These are phyloP conservation scores for Silybum marianum DNA, from an alignment of 129 eudicot genomes.

Conservation along the genomic window DNA sequence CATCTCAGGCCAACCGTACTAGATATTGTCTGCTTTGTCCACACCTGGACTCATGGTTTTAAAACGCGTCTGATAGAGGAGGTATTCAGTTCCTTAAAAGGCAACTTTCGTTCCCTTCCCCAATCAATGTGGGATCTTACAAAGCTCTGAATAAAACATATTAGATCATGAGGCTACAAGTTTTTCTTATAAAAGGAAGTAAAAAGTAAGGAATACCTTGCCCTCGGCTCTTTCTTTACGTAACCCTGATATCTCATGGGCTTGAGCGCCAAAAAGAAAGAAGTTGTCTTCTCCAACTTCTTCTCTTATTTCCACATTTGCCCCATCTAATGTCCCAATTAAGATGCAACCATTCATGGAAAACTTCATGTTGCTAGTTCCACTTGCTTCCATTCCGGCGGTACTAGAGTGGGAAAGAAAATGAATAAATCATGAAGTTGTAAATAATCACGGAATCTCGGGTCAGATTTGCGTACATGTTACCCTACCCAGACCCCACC, in stretches of 20 bases:
- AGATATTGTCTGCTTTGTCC: too few relatives aligned
- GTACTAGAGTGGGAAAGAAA: constrained; percentile 50
- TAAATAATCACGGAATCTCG: neutral
- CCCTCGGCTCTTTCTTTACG: constrained; percentile 88
- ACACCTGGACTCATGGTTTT: too few relatives aligned
- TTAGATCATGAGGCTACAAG: neutral
- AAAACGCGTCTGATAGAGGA: too few relatives aligned
- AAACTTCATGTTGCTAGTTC: constrained; percentile 98
- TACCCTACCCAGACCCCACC: neutral
- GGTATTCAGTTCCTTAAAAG: too few relatives aligned
- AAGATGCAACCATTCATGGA: constrained; percentile 94
- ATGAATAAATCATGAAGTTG: neutral
- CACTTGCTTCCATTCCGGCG: constrained; percentile 99
- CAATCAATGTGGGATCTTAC: too few relatives aligned
- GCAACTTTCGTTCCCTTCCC: too few relatives aligned
- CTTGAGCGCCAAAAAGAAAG: constrained; percentile 86
- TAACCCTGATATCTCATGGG: constrained; percentile 66
- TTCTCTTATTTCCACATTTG: constrained; percentile 90
- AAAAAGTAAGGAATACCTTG: constrained; percentile 50
- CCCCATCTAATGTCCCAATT: constrained; percentile 94
- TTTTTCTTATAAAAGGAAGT: neutral
- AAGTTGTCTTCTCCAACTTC: constrained; percentile 92
- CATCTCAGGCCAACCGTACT: too few relatives aligned
- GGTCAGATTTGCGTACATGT: neutral
- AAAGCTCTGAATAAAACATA: neutral